These are phyloP conservation scores for Leccinum sublutescens DNA, from an alignment of 768 basidiomycete genomes.

Conservation along the genomic window DNA sequence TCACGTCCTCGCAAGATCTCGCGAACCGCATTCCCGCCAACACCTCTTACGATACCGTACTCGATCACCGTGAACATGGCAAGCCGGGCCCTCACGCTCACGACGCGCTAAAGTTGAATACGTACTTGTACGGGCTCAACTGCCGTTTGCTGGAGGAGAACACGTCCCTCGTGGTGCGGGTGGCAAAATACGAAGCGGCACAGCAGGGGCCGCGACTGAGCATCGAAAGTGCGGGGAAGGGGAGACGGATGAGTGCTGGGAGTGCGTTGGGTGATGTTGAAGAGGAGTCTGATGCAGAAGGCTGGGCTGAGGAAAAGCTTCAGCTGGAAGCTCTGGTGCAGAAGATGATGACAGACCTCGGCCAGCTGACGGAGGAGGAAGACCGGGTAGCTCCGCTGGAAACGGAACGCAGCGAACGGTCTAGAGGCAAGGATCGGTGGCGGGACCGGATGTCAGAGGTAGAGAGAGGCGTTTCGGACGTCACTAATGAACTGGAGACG, in stretches of 20 bases:
- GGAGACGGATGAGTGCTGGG: conserved; percentile 52
- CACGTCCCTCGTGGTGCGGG: conserved; percentile 54
- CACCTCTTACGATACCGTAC: conserved; percentile 83
- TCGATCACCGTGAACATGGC: conserved; percentile 66
- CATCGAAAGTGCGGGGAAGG: conserved; percentile 33
- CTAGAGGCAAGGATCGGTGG: conserved; percentile 68
- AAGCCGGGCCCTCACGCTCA: conserved; percentile 82
- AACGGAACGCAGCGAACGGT: conserved; percentile 55
- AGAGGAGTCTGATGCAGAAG: conserved; percentile 62
- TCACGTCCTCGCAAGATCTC: conserved; percentile 85
- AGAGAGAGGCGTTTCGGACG: conserved; percentile 63
- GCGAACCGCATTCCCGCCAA: conserved; percentile 60
- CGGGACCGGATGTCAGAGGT: conserved; percentile 69
- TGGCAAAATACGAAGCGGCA: conserved; percentile 54
- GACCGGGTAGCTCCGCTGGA: conserved; percentile 43
- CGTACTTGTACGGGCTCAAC: conserved; percentile 84
- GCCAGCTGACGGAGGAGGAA: conserved; percentile 45
- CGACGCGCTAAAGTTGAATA: conserved; percentile 82
- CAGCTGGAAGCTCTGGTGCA: conserved; percentile 49
- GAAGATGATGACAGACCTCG: conserved; percentile 32
- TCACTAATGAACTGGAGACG: conserved; percentile 63
- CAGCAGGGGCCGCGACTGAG: conserved; percentile 30
- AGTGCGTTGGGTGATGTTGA: conserved; percentile 56
- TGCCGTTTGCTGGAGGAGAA: conserved; percentile 84
- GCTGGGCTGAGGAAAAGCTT: conserved; percentile 71